Base-by-base conservation (phyloP, 331 rosid genomes). In the Phaseolus coccineus region DNA sequence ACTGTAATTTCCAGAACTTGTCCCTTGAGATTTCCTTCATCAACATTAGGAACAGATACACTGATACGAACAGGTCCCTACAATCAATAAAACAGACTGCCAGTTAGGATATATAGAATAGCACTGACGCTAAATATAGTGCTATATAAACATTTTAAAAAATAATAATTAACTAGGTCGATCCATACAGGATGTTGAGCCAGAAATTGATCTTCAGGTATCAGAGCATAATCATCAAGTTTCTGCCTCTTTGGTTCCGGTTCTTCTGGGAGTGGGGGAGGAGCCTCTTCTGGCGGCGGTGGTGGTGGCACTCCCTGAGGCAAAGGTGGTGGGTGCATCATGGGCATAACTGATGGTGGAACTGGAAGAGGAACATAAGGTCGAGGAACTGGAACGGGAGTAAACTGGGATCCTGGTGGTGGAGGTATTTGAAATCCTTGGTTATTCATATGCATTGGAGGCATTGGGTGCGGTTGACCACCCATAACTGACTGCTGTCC, bases 201-300 rank as follows among this genome's bases (percentile, higher is more conserved):
- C 85, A 89, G 83, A 86, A 94, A 94, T 73, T 90, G 91, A 77
- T 94, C 98, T 88, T 94, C 97, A 3, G 97, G 90, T 53, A 88
- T 85, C 76, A 94, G 96, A 86, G 87, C 77, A 42, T 89, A 87
- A 87, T 94, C 97, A 59, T 94, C 94, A 66, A 81, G 94, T 81
- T 88, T 94, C 84, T 87, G 96, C 85, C 91, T 85, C 91, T 94
- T 94, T 24, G 97, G 98, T 79, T 94, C 97, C 6, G 94, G 98
- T 81, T 94, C 98, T 10, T 92, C 97, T 5, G 94, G 98, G 30
- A 92, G 97, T 0, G 98, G 94, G 2, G 97, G 98, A 74, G 92
- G 94, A 83, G 97, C 98, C 86, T 90, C 98, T 25, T 94, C 98
- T 4, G 93, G 98, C 14, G 93, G 96, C 0, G 98, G 97, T 2